Conservation (phyloP, 805 yeast genomes). For the Komagataella kurtzmanii region DNA sequence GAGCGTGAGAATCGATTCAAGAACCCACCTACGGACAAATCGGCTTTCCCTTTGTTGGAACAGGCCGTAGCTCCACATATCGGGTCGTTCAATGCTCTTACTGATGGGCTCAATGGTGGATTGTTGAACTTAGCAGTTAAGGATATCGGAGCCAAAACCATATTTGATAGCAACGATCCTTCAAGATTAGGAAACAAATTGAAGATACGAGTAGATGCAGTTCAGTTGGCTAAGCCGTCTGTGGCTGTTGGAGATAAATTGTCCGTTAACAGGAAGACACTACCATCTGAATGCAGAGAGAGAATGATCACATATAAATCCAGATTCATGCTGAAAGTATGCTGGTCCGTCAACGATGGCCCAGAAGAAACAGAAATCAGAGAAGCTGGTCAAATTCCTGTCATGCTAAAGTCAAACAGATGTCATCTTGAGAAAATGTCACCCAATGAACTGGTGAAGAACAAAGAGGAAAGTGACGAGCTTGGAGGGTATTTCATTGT, state of each 20-base stretch:
- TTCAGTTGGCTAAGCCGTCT: constrained; percentile 74
- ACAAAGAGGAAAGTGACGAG: constrained; percentile 88
- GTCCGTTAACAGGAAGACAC: constrained; percentile 63
- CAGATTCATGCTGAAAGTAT: constrained; percentile 60
- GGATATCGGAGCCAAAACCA: constrained; percentile 78
- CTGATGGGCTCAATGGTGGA: constrained; percentile 82
- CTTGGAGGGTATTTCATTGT: constrained; percentile 93
- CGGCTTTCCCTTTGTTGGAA: constrained; percentile 67
- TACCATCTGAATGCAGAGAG: constrained; percentile 85
- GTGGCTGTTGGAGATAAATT: constrained; percentile 60
- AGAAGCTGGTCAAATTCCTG: constrained; percentile 84
- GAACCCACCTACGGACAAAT: constrained; percentile 80
- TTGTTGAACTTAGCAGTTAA: constrained; percentile 71
- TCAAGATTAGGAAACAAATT: constrained; percentile 76
- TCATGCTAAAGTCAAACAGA: constrained; percentile 83
- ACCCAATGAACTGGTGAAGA: constrained; percentile 66
- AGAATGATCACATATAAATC: constrained; percentile 76
- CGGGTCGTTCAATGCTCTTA: constrained; percentile 90
- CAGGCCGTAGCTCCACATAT: constrained; percentile 94
- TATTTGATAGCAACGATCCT: constrained; percentile 67
- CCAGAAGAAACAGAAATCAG: constrained; percentile 70
- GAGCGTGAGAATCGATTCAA: constrained; percentile 79
- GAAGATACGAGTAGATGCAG: constrained; percentile 74
- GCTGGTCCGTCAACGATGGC: constrained; percentile 83
- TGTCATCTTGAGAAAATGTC: constrained; percentile 81